Percentiles rank a stretch among this genome's conserved stretches.
Evolutionary conservation across 129 eudicot species (phyloP).

Genomic region (Saposhnikovia divaricata): DNA sequence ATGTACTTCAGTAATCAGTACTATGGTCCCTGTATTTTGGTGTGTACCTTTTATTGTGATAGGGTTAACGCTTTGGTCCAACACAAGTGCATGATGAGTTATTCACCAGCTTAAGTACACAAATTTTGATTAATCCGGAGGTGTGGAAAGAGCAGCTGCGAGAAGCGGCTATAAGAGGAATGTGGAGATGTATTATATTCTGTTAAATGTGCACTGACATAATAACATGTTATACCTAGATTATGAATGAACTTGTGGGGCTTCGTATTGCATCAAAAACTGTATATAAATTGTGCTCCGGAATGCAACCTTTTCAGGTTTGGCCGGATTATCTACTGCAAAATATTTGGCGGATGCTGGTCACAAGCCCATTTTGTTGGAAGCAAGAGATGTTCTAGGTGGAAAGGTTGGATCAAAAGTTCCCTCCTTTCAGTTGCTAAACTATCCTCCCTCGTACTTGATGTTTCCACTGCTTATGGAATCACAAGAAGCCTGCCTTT

Average conservation of each 20-base stretch:
- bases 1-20: no score
- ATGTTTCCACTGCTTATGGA: background rate
- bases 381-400: conserved; percentile 96
- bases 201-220: no score
- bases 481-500: background rate
- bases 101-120: no score
- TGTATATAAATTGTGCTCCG: background rate
- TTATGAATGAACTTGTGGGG: background rate
- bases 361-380: conserved; percentile 80
- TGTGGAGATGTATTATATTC: no score
- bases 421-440: conserved; percentile 2
- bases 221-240: no score
- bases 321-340: conserved; percentile 95
- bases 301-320: conserved; percentile 42
- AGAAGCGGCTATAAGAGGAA: no score
- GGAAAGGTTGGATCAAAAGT: conserved; percentile 58
- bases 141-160: no score
- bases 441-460: background rate
- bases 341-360: conserved; percentile 98
- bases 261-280: background rate
- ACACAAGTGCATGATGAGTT: no score
- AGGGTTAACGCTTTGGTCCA: no score
- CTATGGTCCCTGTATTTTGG: no score
- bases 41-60: no score
- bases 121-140: no score